Evolutionary conservation across 2,329 filamentous ascomycete genomes (phyloP).

Genomic region (Monilinia fructigena): DNA sequence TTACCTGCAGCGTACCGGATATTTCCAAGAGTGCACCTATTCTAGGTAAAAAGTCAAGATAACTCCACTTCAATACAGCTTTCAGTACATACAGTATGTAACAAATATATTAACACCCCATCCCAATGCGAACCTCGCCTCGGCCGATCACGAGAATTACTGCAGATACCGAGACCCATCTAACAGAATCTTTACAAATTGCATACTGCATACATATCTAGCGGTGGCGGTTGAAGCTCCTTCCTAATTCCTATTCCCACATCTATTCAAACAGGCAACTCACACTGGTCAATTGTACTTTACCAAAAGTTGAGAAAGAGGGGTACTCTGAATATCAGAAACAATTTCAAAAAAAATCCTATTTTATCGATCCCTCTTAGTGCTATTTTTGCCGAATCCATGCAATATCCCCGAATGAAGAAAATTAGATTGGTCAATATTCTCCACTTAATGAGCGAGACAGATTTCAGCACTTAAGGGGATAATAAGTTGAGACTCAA

Average conservation of each 20-base stretch:
- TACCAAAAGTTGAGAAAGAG: not conserved
- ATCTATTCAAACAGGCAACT: not conserved
- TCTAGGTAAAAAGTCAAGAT: not conserved
- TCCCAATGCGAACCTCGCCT: conserved; percentile 12
- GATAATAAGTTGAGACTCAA: not conserved
- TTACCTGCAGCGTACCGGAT: not conserved
- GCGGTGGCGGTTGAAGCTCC: conserved; percentile 17
- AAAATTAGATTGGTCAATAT: too few relatives aligned
- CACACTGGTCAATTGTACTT: not conserved
- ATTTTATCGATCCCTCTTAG: not conserved
- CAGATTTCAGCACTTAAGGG: too few relatives aligned
- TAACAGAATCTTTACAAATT: conserved; percentile 3
- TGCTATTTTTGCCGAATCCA: too few relatives aligned
- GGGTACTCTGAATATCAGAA: not conserved
- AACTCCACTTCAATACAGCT: conserved; percentile 10
- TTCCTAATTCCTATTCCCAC: not conserved
- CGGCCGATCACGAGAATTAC: conserved; percentile 15
- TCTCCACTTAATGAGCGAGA: too few relatives aligned
- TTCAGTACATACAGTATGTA: conserved; percentile 9
- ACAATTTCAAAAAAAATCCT: not conserved
- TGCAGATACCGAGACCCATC: conserved; percentile 15
- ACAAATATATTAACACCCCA: conserved; percentile 9
- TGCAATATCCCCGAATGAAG: too few relatives aligned
- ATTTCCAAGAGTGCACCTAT: not conserved
- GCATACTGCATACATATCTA: conserved; percentile 11